phyloP scores from a whole-genome alignment of 2,329 filamentous ascomycete species.

The Sporothrix dimorphospora region DNA sequence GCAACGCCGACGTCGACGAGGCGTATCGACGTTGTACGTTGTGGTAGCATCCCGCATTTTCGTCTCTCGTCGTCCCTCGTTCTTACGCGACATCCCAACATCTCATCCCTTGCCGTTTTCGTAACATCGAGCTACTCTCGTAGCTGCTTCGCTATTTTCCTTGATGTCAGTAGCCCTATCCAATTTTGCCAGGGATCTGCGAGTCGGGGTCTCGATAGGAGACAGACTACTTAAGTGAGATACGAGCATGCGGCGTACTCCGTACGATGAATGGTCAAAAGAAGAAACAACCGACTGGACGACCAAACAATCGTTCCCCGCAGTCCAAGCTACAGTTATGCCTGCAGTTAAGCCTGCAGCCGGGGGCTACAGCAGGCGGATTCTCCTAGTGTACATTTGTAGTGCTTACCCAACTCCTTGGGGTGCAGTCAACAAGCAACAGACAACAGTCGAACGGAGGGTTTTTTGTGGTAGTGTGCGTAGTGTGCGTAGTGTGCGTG shows the following conservation, averaged over 20 bases:
- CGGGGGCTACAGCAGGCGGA: not conserved
- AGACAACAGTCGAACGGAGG: not conserved
- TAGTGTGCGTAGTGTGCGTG: not conserved
- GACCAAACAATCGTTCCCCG: conserved; percentile 14
- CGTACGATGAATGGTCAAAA: not conserved
- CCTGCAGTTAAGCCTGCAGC: no score
- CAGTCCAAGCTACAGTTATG: conserved; percentile 2
- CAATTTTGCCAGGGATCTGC: conserved; percentile 9
- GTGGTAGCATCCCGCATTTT: not conserved
- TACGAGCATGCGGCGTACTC: not conserved
- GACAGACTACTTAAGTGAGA: not conserved
- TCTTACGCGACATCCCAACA: not conserved
- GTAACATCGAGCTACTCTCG: not conserved
- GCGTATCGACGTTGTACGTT: not conserved
- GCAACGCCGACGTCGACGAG: not conserved
- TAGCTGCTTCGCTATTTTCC: conserved; percentile 19
- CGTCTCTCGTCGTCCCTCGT: not conserved
- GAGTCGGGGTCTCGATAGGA: not conserved
- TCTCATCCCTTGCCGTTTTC: not conserved
- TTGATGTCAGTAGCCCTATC: conserved; percentile 13
- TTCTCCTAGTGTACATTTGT: not conserved
- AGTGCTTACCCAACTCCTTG: not conserved
- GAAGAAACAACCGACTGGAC: not conserved
- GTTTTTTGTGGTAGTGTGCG: not conserved
- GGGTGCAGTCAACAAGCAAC: not conserved